A percentile compares a stretch with the other conserved stretches of the same genome.
Conservation (phyloP, 1,139 yeast species). For the Magnusiomyces clavatus region DNA sequence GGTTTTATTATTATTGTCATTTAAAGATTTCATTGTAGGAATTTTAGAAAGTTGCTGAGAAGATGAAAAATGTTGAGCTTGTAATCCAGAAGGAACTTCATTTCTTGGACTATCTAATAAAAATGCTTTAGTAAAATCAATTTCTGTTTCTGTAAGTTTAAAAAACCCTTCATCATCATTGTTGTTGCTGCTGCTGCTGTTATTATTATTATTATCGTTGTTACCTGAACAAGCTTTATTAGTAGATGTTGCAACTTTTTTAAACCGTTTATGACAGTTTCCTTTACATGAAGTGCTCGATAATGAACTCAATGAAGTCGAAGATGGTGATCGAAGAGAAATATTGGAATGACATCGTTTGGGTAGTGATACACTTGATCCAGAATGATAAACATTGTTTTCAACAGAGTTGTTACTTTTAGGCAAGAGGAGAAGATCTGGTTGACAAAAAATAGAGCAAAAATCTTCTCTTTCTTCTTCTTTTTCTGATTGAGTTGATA, state of each 20-base stretch:
- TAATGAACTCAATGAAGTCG: no score
- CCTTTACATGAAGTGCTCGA: no score
- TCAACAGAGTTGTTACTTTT: background rate
- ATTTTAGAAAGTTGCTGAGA: background rate
- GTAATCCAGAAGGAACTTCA: conserved; percentile 2
- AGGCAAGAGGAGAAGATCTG: no score
- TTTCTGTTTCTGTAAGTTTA: background rate
- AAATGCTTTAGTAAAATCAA: background rate
- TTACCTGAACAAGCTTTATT: background rate
- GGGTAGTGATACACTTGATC: background rate
- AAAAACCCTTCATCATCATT: no score
- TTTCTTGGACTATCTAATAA: background rate
- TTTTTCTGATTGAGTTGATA: no score
- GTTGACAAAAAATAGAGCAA: no score
- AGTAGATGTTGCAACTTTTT: no score
- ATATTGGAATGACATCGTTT: conserved; percentile 2
- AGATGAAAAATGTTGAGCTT: background rate
- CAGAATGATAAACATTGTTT: no score
- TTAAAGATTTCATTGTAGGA: no score
- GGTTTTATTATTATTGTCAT: no score
- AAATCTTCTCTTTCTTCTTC: no score
- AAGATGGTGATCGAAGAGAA: background rate
- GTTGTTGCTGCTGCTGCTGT: background rate
- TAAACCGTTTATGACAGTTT: no score
- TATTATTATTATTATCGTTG: background rate